A percentile compares a stretch with the other conserved stretches of the same genome.
phyloP scores from a whole-genome alignment of 306 rosid genomes.

The Lathyrus sativus region DNA sequence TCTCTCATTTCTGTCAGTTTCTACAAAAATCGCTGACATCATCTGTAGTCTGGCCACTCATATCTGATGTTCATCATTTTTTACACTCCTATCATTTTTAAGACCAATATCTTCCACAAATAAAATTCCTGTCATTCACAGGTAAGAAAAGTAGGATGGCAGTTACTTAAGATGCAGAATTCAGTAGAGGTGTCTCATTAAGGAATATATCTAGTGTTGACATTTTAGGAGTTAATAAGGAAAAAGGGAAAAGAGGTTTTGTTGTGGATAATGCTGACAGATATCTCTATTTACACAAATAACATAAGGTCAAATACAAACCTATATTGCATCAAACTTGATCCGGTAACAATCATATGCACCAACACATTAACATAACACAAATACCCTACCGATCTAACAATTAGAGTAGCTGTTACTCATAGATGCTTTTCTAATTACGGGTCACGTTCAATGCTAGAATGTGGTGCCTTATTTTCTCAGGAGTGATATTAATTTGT shows the following conservation, averaged over 20 bases:
- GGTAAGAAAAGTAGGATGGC: slow-evolving; percentile 18
- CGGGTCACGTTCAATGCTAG: not conserved
- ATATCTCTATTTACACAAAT: too few species aligned
- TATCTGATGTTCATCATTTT: too few species aligned
- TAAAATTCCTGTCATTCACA: slow-evolving; percentile 4
- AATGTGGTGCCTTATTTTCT: slow-evolving; percentile 27
- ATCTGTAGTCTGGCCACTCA: too few species aligned
- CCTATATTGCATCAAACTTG: not conserved
- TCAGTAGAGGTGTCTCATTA: not conserved
- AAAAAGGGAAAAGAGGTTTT: too few species aligned
- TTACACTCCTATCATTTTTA: not conserved
- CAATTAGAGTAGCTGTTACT: slow-evolving; percentile 9
- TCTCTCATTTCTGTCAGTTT: not conserved
- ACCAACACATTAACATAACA: slow-evolving; percentile 21
- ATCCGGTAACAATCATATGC: not conserved
- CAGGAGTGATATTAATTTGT: slow-evolving; percentile 4
- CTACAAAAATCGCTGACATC: too few species aligned
- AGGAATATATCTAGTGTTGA: slow-evolving; percentile 6
- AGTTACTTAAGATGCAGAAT: slow-evolving; percentile 12
- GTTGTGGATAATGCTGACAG: too few species aligned
- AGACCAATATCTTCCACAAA: not conserved
- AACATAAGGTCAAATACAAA: slow-evolving; percentile 2
- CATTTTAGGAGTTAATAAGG: slow-evolving; percentile 1
- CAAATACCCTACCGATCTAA: not conserved
- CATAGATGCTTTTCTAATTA: slow-evolving; percentile 1